These are phyloP conservation scores for Seiridium unicorne DNA, from an alignment of 2,329 filamentous ascomycete species.

Conservation along the genomic window DNA sequence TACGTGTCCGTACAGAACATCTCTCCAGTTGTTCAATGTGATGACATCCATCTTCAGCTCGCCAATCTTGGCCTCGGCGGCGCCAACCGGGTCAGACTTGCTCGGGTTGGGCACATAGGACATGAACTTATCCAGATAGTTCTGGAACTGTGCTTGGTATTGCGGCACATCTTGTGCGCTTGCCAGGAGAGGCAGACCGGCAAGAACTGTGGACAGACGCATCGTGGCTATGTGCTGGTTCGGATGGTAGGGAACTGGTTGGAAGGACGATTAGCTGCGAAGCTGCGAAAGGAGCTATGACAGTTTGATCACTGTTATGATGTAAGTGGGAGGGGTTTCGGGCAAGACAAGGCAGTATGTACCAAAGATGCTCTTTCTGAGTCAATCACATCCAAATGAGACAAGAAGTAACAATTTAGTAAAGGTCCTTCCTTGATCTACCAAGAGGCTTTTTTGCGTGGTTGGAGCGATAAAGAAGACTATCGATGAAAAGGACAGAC, in stretches of 20 bases:
- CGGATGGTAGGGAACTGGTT: constrained; percentile 4
- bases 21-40: constrained; percentile 69
- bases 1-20: constrained; percentile 63
- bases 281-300: constrained; percentile 9
- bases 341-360: neutral
- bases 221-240: constrained; percentile 36
- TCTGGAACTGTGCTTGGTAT: constrained; percentile 63
- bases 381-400: neutral
- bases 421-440: neutral
- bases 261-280: neutral
- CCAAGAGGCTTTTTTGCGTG: neutral
- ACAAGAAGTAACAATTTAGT: neutral
- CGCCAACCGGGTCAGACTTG: constrained; percentile 37
- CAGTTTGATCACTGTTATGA: constrained; percentile 3
- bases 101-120: constrained; percentile 50
- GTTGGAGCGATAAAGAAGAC: neutral
- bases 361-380: no score
- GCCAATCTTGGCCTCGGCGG: constrained; percentile 50
- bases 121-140: constrained; percentile 55
- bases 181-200: constrained; percentile 55
- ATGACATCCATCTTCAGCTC: constrained; percentile 53
- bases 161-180: constrained; percentile 52
- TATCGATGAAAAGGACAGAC: constrained; percentile 1
- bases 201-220: constrained; percentile 53
- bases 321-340: constrained; percentile 9